phyloP scores from a whole-genome alignment of 768 basidiomycete species.

The Suillus lakei region DNA sequence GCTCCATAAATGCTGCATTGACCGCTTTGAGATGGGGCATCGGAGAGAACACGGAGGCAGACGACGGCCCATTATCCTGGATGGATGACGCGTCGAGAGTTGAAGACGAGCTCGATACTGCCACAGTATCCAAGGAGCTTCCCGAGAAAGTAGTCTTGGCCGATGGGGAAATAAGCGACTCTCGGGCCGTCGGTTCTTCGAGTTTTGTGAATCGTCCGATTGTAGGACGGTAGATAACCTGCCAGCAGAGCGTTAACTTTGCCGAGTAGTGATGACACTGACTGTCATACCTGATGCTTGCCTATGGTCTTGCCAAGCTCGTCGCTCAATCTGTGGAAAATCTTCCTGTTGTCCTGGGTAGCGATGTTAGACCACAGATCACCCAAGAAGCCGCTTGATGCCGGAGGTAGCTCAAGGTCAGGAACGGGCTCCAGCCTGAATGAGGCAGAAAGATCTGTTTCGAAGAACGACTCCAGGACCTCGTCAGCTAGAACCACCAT shows the following conservation, averaged over 20 bases:
- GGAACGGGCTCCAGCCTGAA: slow-evolving; percentile 79
- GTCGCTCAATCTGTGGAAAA: slow-evolving; percentile 92
- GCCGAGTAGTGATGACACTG: neutral
- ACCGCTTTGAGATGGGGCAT: slow-evolving; percentile 75
- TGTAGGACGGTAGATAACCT: slow-evolving; percentile 79
- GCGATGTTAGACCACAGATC: slow-evolving; percentile 91
- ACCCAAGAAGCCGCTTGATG: slow-evolving; percentile 69
- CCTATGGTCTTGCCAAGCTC: slow-evolving; percentile 95
- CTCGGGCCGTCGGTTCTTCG: slow-evolving; percentile 88
- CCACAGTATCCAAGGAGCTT: slow-evolving; percentile 34
- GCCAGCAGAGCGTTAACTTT: slow-evolving; percentile 9
- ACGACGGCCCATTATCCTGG: slow-evolving; percentile 29
- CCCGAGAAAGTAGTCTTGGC: slow-evolving; percentile 56
- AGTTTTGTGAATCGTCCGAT: slow-evolving; percentile 85
- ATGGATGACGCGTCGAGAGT: slow-evolving; percentile 45
- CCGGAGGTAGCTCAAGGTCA: slow-evolving; percentile 65
- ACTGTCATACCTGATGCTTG: slow-evolving; percentile 73
- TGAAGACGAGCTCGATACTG: slow-evolving; percentile 45
- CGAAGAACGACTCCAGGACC: slow-evolving; percentile 95
- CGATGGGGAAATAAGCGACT: slow-evolving; percentile 77
- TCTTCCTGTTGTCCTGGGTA: slow-evolving; percentile 90
- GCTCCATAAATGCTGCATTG: slow-evolving; percentile 84
- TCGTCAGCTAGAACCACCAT: slow-evolving; percentile 99
- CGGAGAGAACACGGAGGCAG: slow-evolving; percentile 47
- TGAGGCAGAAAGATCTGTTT: slow-evolving; percentile 85